Evolutionary conservation across 768 basidiomycete genomes (phyloP).

Genomic region (Russula brevipes): DNA sequence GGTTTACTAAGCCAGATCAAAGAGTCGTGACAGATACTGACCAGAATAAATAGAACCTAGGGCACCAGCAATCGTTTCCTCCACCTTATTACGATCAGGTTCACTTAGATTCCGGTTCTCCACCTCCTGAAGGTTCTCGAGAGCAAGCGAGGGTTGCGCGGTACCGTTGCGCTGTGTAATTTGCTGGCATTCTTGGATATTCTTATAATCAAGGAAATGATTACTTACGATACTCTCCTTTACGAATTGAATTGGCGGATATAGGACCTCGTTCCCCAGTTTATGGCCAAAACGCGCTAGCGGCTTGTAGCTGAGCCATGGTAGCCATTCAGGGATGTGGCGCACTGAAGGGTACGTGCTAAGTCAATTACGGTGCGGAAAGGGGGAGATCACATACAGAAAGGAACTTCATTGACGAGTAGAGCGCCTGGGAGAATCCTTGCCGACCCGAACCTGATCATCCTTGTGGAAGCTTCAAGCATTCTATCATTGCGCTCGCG

Average conservation of each 20-base stretch:
- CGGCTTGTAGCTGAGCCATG: too few relatives aligned
- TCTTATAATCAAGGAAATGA: neutral
- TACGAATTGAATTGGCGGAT: too few relatives aligned
- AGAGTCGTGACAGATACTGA: neutral
- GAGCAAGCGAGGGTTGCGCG: slow-evolving; percentile 3
- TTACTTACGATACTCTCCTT: neutral
- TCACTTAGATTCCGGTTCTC: neutral
- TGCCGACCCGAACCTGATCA: neutral
- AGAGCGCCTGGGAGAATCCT: neutral
- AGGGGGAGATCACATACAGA: neutral
- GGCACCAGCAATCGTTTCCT: neutral
- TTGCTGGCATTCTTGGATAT: neutral
- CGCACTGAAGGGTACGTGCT: neutral
- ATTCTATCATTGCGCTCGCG: neutral
- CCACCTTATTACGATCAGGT: neutral
- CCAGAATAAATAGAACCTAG: neutral
- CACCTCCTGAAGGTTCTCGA: neutral
- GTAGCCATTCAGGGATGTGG: neutral
- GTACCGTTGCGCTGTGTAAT: neutral
- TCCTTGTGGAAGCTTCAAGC: neutral
- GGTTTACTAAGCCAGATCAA: neutral
- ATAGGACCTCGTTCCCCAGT: too few relatives aligned
- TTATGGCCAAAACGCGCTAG: too few relatives aligned
- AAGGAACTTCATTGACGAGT: slow-evolving; percentile 1
- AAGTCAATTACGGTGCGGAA: neutral